A percentile compares a stretch with the other conserved stretches of the same genome.
Evolutionary conservation across 139 green algal genomes (phyloP).

Genomic region (Micractinium sp.): DNA sequence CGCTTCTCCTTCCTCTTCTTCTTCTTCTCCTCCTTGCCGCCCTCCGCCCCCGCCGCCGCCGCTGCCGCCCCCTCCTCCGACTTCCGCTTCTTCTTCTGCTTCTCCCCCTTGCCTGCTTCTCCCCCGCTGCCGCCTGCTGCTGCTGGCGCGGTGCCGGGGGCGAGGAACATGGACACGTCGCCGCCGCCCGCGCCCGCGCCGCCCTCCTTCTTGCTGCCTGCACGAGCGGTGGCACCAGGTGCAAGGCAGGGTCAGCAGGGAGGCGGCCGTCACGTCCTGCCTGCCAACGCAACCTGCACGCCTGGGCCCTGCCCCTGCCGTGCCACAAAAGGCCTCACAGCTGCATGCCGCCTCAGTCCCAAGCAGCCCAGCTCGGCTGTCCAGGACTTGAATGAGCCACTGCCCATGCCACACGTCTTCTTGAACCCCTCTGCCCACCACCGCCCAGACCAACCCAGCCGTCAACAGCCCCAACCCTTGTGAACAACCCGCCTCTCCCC

Average conservation of each 20-base stretch:
- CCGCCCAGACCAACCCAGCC: too few relatives aligned
- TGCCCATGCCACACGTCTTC: too few relatives aligned
- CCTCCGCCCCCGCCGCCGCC: neutral
- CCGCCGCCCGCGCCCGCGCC: too few relatives aligned
- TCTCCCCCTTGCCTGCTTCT: neutral
- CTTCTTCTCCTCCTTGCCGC: slow-evolving; percentile 29
- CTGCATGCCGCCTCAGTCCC: too few relatives aligned
- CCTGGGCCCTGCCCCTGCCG: too few relatives aligned
- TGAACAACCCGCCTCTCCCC: neutral
- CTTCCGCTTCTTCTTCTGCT: slow-evolving; percentile 24
- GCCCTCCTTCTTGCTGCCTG: slow-evolving; percentile 19
- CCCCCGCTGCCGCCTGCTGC: neutral
- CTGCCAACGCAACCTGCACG: neutral
- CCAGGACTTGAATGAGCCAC: too few relatives aligned
- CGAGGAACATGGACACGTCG: slow-evolving; percentile 12
- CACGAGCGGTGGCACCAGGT: neutral
- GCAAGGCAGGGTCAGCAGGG: neutral
- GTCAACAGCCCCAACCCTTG: too few relatives aligned
- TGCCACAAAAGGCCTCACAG: too few relatives aligned
- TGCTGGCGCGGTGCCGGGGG: slow-evolving; percentile 7
- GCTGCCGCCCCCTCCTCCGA: neutral
- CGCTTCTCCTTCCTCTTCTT: slow-evolving; percentile 31
- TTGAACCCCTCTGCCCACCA: too few relatives aligned
- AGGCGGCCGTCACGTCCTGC: neutral
- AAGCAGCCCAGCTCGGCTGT: too few relatives aligned